Evolutionary conservation across 257 asterid genomes (phyloP), one percentile per base, ranked within the genome.

Genomic region (Euphrasia confusa): DNA sequence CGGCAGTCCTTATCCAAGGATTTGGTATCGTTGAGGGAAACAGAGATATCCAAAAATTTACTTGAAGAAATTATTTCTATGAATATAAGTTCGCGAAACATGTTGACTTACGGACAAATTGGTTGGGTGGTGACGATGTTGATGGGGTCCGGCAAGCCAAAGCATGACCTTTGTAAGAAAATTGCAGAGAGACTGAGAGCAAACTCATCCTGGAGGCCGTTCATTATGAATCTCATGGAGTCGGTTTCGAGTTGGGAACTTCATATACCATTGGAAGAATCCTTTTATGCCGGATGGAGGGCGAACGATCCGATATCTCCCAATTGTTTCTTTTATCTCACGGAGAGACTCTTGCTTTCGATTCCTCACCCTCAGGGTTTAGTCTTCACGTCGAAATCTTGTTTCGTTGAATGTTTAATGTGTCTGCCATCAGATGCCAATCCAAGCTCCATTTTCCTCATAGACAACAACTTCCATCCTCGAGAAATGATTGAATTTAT

Each of bases 251-350:
- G 71, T 63, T 27, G 35, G 0, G 58, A 45, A 35, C 71, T 84
- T 21, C 30, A 2, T 58, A 7, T n/a, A 10, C 81, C 90, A 37
- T 55, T 87, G 60, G 66, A 45, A 60, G 80, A 74, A 35, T 75
- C 85, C 10, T 80, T 68, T 26, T 0, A 2, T 15, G 66, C 63
- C 13, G 52, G 68, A 18, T 78, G 86, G 83, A 72, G 33, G 59
- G 28, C 14, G 2, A 13, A 2, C 3, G 82, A 80, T 68, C 78
- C 57, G 10, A 77, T 84, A 37, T 74, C 93, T 33, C 95, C 93
- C 0, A 18, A 53, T 35, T 82, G 88, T 64, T 87, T 87, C 81
- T 57, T 82, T 18, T 80, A 80, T 79, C 81, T 87, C 11, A 47
- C 80, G 30, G 95, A 84, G 59, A 79, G 86, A 17, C 76, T 82